These are phyloP conservation scores for Corymbia calophylla DNA, from an alignment of 441 rosid species.

Conservation along the genomic window DNA sequence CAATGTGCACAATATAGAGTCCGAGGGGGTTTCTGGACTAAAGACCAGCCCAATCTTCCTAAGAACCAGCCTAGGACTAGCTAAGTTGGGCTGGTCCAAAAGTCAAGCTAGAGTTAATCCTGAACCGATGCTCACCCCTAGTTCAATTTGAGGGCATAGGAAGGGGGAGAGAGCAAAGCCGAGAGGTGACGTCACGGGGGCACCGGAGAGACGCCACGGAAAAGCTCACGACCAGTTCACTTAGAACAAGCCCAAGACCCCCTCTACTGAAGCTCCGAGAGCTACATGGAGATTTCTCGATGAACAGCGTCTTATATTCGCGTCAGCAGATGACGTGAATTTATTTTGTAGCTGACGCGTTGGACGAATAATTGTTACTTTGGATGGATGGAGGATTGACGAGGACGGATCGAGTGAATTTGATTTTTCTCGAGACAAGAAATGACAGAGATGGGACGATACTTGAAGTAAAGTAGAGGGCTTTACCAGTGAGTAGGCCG, in stretches of 20 bases:
- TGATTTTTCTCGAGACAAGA: background rate
- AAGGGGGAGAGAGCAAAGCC: too few relatives aligned
- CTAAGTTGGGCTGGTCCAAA: too few relatives aligned
- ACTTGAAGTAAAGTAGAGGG: background rate
- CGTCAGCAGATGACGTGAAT: background rate
- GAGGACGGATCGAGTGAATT: background rate
- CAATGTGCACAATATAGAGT: too few relatives aligned
- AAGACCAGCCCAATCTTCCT: too few relatives aligned
- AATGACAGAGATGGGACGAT: background rate
- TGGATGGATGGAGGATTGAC: background rate
- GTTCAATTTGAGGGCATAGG: too few relatives aligned
- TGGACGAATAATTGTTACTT: background rate
- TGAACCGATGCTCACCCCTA: too few relatives aligned
- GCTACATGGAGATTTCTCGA: background rate
- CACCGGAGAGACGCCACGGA: background rate
- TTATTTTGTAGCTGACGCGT: background rate
- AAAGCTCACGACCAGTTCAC: background rate
- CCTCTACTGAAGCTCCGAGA: background rate
- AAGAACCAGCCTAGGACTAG: too few relatives aligned
- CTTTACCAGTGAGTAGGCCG: background rate
- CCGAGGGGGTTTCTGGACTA: too few relatives aligned
- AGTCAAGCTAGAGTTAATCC: too few relatives aligned
- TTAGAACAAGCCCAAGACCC: background rate
- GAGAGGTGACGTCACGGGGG: background rate
- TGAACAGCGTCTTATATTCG: fast-evolving